phyloP scores from a whole-genome alignment of 495 filamentous ascomycete genomes.

The Emericellopsis terricola region DNA sequence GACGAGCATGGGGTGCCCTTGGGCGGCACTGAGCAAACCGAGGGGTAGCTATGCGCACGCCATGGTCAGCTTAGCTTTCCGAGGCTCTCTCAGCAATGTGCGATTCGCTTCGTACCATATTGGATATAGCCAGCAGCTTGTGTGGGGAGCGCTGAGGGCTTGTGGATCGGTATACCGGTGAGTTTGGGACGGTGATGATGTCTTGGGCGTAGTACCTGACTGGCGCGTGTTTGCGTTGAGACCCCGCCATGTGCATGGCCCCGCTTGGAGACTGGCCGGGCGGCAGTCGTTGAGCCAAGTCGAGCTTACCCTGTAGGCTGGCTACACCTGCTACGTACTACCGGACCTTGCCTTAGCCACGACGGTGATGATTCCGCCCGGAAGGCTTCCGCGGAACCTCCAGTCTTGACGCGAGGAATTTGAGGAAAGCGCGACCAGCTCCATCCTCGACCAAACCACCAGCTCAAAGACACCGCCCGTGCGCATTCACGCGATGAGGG shows the following conservation, averaged over 20 bases:
- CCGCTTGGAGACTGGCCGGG: background rate
- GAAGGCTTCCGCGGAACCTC: too few relatives aligned
- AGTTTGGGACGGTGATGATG: background rate
- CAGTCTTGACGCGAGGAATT: too few relatives aligned
- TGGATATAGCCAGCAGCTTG: background rate
- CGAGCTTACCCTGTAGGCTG: too few relatives aligned
- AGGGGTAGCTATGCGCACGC: slow-evolving; percentile 51
- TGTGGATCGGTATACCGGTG: background rate
- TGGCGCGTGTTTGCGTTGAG: background rate
- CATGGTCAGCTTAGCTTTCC: background rate
- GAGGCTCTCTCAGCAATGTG: too few relatives aligned
- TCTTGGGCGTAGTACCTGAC: background rate
- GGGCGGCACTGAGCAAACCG: slow-evolving; percentile 81
- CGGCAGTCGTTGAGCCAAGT: too few relatives aligned
- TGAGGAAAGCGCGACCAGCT: too few relatives aligned
- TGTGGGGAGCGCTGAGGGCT: background rate
- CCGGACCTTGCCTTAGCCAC: too few relatives aligned
- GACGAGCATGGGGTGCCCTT: slow-evolving; percentile 97
- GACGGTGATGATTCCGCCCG: too few relatives aligned
- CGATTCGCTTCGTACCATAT: slow-evolving; percentile 1
- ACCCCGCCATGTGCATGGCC: slow-evolving; percentile 3
- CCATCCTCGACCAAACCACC: too few relatives aligned
- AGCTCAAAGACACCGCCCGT: too few relatives aligned
- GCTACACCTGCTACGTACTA: too few relatives aligned
- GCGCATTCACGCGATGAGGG: too few relatives aligned